Percentiles rank a stretch among this genome's conserved stretches.
Conservation (phyloP, 345 rosid genomes). For the Noccaea caerulescens region DNA sequence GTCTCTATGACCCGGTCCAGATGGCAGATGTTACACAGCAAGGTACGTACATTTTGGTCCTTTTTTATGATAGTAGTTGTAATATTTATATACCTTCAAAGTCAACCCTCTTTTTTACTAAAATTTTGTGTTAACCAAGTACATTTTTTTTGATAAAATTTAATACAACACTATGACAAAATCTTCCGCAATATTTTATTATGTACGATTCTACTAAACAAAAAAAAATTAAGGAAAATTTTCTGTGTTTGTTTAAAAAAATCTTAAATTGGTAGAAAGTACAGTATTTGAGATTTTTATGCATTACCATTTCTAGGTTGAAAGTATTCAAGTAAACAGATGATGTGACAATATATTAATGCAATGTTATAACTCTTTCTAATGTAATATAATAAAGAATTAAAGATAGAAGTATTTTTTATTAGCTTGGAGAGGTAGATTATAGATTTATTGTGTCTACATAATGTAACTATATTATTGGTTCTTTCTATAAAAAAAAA, state of each 20-base stretch:
- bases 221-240: no score
- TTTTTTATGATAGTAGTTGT: conserved; percentile 10
- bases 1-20: conserved; percentile 20
- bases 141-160: background rate
- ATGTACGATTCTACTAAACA: no score
- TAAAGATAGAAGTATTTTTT: background rate
- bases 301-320: no score
- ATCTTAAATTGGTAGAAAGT: background rate
- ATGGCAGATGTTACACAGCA: conserved; percentile 7
- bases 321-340: no score
- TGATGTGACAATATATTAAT: no score
- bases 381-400: background rate
- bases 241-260: no score
- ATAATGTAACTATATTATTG: background rate
- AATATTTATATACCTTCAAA: conserved; percentile 2
- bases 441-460: background rate
- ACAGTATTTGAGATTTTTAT: no score
- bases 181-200: background rate
- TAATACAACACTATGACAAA: background rate
- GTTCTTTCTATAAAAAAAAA: no score
- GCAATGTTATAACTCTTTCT: no score
- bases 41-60: background rate
- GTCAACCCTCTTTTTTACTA: background rate
- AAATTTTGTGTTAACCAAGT: no score
- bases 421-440: background rate